Conservation (phyloP, 768 basidiomycete genomes). For the Chlorophyllum brunneum region DNA sequence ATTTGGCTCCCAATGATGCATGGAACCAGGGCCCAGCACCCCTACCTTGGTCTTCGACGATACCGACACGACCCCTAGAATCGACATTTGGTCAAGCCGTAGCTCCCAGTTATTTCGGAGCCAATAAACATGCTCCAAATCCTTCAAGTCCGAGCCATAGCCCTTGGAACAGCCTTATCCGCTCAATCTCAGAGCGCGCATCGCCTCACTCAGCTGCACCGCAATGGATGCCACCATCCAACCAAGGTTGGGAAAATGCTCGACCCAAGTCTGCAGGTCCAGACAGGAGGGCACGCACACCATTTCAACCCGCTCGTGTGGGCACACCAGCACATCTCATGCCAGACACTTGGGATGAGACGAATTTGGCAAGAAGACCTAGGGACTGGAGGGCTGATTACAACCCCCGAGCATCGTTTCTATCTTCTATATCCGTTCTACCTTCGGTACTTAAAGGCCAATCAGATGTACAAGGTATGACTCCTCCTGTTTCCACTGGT, state of each 20-base stretch:
- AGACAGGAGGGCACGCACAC: background rate
- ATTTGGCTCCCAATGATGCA: background rate
- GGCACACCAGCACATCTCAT: background rate
- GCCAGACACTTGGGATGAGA: constrained; percentile 21
- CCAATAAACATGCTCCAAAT: background rate
- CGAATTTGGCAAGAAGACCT: constrained; percentile 36
- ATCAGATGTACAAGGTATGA: constrained; percentile 32
- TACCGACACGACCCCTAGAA: background rate
- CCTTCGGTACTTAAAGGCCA: constrained; percentile 20
- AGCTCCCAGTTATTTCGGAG: constrained; percentile 3
- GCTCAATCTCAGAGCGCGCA: background rate
- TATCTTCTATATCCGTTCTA: constrained; percentile 20
- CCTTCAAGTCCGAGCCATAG: background rate
- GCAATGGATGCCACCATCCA: background rate
- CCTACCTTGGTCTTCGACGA: background rate
- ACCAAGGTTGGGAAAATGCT: background rate
- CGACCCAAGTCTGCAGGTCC: constrained; percentile 2
- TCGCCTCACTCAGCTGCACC: background rate
- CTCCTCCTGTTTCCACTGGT: background rate
- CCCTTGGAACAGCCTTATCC: constrained; percentile 2
- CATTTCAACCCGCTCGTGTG: background rate
- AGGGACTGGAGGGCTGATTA: constrained; percentile 42
- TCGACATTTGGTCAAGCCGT: constrained; percentile 8
- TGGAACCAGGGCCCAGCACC: background rate
- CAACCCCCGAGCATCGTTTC: constrained; percentile 23